Percentiles rank a stretch among this genome's conserved stretches.
These are phyloP conservation scores for Agaricales sp. DNA, from an alignment of 1,284 basidiomycete genomes.

Conservation along the genomic window DNA sequence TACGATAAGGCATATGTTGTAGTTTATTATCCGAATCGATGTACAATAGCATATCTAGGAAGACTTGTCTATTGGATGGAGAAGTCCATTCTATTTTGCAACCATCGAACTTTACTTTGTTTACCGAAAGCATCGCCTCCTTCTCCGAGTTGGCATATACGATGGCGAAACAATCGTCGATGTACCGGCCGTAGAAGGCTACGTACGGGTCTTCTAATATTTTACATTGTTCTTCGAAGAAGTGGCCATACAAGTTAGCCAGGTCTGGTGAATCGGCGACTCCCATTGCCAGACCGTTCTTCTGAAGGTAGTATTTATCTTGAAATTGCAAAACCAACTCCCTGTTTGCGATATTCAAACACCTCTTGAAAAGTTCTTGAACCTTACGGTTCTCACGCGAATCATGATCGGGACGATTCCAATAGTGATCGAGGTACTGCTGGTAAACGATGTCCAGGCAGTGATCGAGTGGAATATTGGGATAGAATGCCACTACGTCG, in stretches of 20 bases:
- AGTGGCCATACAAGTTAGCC: conserved; percentile 22
- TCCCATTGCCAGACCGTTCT: too few species aligned
- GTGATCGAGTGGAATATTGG: conserved; percentile 15
- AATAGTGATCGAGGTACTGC: conserved; percentile 3
- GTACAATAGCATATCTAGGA: too few species aligned
- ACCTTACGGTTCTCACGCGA: conserved; percentile 3
- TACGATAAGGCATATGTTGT: too few species aligned
- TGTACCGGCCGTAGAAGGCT: conserved; percentile 24
- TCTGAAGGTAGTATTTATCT: conserved; percentile 12
- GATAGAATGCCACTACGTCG: conserved; percentile 24
- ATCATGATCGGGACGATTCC: background rate
- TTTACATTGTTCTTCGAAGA: too few species aligned
- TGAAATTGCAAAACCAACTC: conserved; percentile 15
- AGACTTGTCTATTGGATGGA: too few species aligned
- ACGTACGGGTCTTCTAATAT: conserved; percentile 14
- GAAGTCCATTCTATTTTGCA: too few species aligned
- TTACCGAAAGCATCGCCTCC: too few species aligned
- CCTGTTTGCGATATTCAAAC: conserved; percentile 10
- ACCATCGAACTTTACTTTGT: too few species aligned
- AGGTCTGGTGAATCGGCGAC: too few species aligned
- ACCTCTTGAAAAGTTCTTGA: conserved; percentile 9
- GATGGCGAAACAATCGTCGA: too few species aligned
- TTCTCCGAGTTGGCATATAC: too few species aligned
- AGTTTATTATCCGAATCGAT: too few species aligned
- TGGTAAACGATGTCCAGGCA: conserved; percentile 11